Base-by-base conservation (phyloP, 2,329 filamentous ascomycete genomes). In the Colletotrichum echinochloae region DNA sequence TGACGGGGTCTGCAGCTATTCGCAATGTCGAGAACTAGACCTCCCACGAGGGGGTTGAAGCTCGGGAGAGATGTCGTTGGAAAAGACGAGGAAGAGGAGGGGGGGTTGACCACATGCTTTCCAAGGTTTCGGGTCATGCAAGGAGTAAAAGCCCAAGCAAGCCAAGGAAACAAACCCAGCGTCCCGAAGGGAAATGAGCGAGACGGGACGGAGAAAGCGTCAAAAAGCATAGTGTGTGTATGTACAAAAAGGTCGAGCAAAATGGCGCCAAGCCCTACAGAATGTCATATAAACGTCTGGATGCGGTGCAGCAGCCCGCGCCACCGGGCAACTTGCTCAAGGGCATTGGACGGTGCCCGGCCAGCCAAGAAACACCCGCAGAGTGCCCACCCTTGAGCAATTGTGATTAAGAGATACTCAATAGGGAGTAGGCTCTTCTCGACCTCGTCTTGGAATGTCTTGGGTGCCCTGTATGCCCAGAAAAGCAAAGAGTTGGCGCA, bases 391-490 rank as follows among this genome's bases (percentile, higher is more conserved):
- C n/a, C n/a, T n/a, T n/a, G n/a, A n/a, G n/a, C n/a, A n/a, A n/a
- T n/a, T 8, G 18, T 18, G 44, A 30, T 44, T 26, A 30, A 48
- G 11, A 60, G 18, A n/a, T n/a, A n/a, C n/a, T n/a, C n/a, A n/a
- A n/a, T n/a, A n/a, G n/a, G n/a, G 20, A 28, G 26, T 33, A 26
- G 20, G 18, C 1, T 26, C 23, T 28, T 18, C 4, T 49, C 9
- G 14, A 41, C 28, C 20, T 3, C 6, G 57, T 48, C 57, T 60
- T 60, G 57, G 57, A 33, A 48, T 35, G 30, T 60, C 41, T 49
- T 12, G 57, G 57, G n/a, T 23, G 57, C 41, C 28, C 56, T 35
- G 56, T 18, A 60, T 46, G 56, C 56, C 41, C 41, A 60, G 57
- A 60, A 60, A 60, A 49, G n/a, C 14, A 23, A 48, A 20, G 18